Evolutionary conservation across 1,284 basidiomycete genomes (phyloP), one percentile per base, ranked within the genome.

Genomic region (Pseudozyma sp.): DNA sequence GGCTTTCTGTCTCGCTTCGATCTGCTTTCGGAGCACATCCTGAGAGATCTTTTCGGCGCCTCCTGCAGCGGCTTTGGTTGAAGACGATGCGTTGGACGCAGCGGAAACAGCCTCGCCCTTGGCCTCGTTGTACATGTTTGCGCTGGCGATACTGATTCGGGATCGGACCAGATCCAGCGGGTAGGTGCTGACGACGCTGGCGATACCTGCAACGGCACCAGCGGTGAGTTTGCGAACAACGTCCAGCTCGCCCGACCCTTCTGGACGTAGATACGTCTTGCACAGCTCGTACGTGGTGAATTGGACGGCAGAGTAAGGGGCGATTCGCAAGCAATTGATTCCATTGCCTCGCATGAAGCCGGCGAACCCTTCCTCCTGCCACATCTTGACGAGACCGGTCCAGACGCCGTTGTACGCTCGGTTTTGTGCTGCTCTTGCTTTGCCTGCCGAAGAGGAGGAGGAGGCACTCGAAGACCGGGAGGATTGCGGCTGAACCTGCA

Each of bases 81-180:
- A 14, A 42, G 40, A 42, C 33, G 43, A 29, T 1, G 24, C 24
- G 24, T 24, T 24, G 24, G 24, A 24, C 4, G 24, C 24, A 24
- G 24, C 24, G 24, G 9, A 52, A 30, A 24, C 13, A 44, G 43
- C 60, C 16, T 55, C 52, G 49, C 43, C 34, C 45, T 77, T 77
- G 4, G 78, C 76, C 43, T 80, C 78, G 46, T 61, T 71, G 54
- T 79, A 79, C 62, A 83, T 72, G 31, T 71, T 78, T 3, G 81
- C 83, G 11, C 64, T 63, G 13, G 93, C 94, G 79, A 97, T 96
- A 31, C 93, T 94, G 74, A 97, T 87, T 49, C 94, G 89, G n/a
- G 93, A 92, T 54, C 94, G 89, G 24, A 97, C 92, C 56, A 97
- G 89, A 85, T 97, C 94, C 70, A 97, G 86, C 4, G 94, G 94